Evolutionary conservation across 2,329 filamentous ascomycete genomes (phyloP), one percentile per base, ranked within the genome.

Genomic region (Pseudocercospora pini-densiflorae): DNA sequence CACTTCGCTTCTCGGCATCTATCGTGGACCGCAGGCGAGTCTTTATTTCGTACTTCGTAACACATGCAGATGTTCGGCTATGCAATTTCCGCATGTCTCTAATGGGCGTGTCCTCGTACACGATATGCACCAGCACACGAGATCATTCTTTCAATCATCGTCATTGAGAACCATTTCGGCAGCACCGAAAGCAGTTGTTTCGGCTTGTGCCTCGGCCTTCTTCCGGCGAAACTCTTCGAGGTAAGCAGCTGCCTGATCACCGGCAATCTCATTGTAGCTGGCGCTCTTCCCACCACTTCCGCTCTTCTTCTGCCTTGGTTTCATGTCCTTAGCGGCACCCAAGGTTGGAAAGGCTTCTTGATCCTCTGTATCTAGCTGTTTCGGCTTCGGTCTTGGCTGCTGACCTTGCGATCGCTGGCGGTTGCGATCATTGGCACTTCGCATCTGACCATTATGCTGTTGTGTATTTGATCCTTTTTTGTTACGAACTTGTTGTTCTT

Each of bases 311-410:
- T 66, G 58, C 24, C 65, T 67, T 6, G 66, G 36, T 7, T 55
- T 63, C 27, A 54, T 45, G 16, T 62, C 61, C 29, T 62, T 63
- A 5, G 66, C 67, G 16, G 66, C 63, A 31, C 74, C 71, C 5
- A 76, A 68, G 1, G 73, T 68, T 5, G 74, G 74, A 49, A 76
- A 76, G 10, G 70, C 71, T 5, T 72, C 69, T 43, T 70, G 67
- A 58, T 75, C 72, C 9, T 55, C 66, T 4, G 73, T 55, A 59
- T 74, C 64, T 33, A 73, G 23, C 5, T 65, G 40, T 16, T 61
- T 63, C 14, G 54, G 4, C 27, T 61, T 65, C 3, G 53, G 33
- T 54, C 51, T 62, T 23, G 54, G 54, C 19, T 47, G 54, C 49
- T 61, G 65, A n/a, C 29, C 27, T 55, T 47, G 36, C 23, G 63